These are phyloP conservation scores for Ophiostoma triangulosporum DNA, from an alignment of 2,329 filamentous ascomycete genomes.

Conservation along the genomic window DNA sequence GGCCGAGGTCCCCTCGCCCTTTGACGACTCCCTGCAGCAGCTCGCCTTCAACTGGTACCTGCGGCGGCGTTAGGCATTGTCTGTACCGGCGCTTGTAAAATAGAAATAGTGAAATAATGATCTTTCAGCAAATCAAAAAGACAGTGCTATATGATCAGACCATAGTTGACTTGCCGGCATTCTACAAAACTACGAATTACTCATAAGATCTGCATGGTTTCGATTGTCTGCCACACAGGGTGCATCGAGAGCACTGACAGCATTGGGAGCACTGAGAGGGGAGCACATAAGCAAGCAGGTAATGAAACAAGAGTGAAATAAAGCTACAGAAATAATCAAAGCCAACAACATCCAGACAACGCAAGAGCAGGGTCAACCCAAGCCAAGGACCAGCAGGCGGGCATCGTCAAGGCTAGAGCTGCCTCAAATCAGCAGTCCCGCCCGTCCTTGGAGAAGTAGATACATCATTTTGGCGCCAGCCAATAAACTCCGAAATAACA, in stretches of 20 bases:
- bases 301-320: neutral
- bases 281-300: too few species aligned
- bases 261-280: too few species aligned
- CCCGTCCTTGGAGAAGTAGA: neutral
- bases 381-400: neutral
- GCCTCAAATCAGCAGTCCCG: neutral
- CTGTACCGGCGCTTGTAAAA: neutral
- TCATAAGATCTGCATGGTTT: neutral
- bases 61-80: slow-evolving; percentile 37
- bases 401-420: neutral
- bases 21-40: slow-evolving; percentile 54
- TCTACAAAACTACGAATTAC: slow-evolving; percentile 3
- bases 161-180: neutral
- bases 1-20: slow-evolving; percentile 78
- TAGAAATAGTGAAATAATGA: neutral
- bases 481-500: slow-evolving; percentile 6
- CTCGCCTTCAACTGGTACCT: slow-evolving; percentile 92
- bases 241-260: neutral
- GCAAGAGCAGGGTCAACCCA: slow-evolving; percentile 1
- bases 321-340: slow-evolving; percentile 1
- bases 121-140: neutral
- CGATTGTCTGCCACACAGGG: neutral
- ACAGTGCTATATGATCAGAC: neutral
- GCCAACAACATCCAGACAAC: slow-evolving; percentile 2
- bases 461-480: slow-evolving; percentile 2